These are phyloP conservation scores for Clathrus columnatus DNA, from an alignment of 768 basidiomycete genomes.

Conservation along the genomic window DNA sequence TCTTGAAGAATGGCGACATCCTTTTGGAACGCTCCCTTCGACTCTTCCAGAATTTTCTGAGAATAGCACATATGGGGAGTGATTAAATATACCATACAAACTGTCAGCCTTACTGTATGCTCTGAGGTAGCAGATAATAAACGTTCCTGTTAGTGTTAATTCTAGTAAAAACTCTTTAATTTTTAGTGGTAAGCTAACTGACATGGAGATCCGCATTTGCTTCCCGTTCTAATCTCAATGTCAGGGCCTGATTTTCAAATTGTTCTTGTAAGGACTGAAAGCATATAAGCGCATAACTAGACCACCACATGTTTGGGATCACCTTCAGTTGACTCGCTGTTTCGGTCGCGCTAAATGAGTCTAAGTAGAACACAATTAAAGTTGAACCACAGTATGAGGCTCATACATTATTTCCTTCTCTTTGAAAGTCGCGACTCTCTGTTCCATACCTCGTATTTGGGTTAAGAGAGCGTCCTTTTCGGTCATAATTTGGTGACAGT, in stretches of 20 bases:
- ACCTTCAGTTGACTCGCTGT: not conserved
- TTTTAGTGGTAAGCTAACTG: not conserved
- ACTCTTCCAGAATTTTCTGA: conserved; percentile 4
- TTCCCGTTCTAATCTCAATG: conserved; percentile 47
- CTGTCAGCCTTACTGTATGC: not conserved
- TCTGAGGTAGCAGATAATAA: not conserved
- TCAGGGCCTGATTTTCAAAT: conserved; percentile 47
- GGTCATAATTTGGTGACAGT: not conserved
- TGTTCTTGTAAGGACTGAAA: conserved; percentile 38
- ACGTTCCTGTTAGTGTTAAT: conserved; percentile 1
- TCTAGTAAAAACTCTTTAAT: not conserved
- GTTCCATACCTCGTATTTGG: not conserved
- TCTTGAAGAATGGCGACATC: conserved; percentile 35
- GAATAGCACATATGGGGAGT: not conserved
- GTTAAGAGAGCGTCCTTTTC: not conserved
- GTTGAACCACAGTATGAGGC: not conserved
- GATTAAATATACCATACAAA: not conserved
- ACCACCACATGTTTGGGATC: no score
- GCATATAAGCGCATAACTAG: no score
- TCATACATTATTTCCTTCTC: not conserved
- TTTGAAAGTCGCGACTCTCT: not conserved
- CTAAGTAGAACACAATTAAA: not conserved
- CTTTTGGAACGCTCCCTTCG: conserved; percentile 17
- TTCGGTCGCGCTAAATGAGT: not conserved
- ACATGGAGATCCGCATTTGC: conserved; percentile 45